Conservation (phyloP, 345 rosid genomes). For the Syzygium aqueum region DNA sequence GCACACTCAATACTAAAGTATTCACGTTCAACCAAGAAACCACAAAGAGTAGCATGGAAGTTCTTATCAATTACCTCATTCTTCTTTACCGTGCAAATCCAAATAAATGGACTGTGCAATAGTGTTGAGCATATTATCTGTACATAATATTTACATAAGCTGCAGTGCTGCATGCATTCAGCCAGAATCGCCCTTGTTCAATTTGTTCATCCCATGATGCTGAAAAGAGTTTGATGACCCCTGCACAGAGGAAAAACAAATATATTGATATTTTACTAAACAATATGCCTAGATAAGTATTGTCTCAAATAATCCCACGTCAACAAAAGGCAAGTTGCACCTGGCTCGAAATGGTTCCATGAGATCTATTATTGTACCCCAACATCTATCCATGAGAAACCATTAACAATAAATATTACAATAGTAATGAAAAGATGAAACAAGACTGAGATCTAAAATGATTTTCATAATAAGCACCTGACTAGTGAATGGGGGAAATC, state of each 20-base stretch:
- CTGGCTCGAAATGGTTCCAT: neutral
- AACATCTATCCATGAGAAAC: no score
- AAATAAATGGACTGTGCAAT: constrained; percentile 32
- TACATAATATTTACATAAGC: constrained; percentile 28
- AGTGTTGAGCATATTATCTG: constrained; percentile 25
- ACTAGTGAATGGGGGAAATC: no score
- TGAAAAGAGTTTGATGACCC: neutral
- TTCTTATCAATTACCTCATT: constrained; percentile 7
- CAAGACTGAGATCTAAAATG: neutral
- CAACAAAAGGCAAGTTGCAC: neutral
- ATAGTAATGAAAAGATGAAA: neutral
- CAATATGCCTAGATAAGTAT: neutral
- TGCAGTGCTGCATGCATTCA: constrained; percentile 30
- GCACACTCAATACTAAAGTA: constrained; percentile 34
- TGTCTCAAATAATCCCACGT: neutral
- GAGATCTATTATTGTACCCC: no score
- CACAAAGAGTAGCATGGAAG: constrained; percentile 1
- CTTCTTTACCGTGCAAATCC: constrained; percentile 17
- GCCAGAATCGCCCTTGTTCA: constrained; percentile 3
- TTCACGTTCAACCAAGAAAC: constrained; percentile 24
- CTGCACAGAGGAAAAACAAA: neutral
- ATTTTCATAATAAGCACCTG: neutral
- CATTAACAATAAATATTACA: neutral
- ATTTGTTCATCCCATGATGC: neutral
- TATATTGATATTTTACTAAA: neutral